These are phyloP conservation scores for Kodamaea hsintzibuensis DNA, from an alignment of 805 yeast genomes.

Conservation along the genomic window DNA sequence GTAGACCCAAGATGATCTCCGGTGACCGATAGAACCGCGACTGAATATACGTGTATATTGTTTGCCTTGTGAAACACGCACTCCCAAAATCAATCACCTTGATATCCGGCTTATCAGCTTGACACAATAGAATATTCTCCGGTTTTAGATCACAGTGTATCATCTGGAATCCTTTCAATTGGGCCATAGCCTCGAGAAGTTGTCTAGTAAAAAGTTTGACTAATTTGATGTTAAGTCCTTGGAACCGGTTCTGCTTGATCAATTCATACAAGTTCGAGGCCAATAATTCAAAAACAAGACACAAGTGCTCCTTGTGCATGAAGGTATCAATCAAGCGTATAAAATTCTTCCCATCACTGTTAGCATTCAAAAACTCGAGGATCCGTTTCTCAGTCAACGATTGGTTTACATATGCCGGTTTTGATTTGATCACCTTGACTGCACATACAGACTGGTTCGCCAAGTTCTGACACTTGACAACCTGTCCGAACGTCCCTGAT, in stretches of 20 bases:
- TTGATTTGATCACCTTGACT: conserved; percentile 89
- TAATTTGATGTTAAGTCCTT: conserved; percentile 79
- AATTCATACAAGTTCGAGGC: conserved; percentile 88
- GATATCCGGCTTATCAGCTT: conserved; percentile 79
- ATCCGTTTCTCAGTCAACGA: conserved; percentile 87
- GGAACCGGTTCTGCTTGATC: conserved; percentile 89
- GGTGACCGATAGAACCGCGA: conserved; percentile 94
- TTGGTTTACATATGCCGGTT: conserved; percentile 88
- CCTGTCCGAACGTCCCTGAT: conserved; percentile 98
- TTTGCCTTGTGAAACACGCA: conserved; percentile 89
- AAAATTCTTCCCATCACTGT: conserved; percentile 67
- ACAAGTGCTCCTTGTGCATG: conserved; percentile 87
- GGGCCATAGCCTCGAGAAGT: conserved; percentile 74
- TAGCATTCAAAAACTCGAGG: conserved; percentile 75
- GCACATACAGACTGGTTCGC: conserved; percentile 86
- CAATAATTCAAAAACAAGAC: conserved; percentile 87
- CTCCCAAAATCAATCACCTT: conserved; percentile 96
- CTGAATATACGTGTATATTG: conserved; percentile 88
- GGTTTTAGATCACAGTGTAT: conserved; percentile 98
- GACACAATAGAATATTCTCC: conserved; percentile 81
- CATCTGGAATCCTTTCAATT: conserved; percentile 77
- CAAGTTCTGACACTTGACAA: conserved; percentile 86
- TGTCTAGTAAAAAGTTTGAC: conserved; percentile 80
- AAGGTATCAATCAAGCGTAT: conserved; percentile 82
- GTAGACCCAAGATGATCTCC: conserved; percentile 87